These are phyloP conservation scores for Plasmopara viticola DNA, from an alignment of 352 stramenopile genomes.

Conservation along the genomic window DNA sequence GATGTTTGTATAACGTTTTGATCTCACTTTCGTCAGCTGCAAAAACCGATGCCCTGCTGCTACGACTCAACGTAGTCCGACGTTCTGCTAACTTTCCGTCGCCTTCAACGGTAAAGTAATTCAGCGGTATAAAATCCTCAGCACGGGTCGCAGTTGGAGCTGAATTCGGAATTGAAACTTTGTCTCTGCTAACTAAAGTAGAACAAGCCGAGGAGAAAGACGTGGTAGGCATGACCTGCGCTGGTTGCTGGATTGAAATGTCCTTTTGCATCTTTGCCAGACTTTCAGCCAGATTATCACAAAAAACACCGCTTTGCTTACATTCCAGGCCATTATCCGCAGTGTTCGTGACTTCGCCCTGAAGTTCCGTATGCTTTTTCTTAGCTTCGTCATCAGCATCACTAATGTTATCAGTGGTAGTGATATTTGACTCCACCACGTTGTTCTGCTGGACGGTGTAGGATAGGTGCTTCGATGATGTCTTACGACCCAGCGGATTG, in stretches of 20 bases:
- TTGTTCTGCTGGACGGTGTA: constrained; percentile 34
- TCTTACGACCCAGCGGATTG: constrained; percentile 35
- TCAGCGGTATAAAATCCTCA: constrained; percentile 46
- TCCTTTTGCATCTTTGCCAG: constrained; percentile 28
- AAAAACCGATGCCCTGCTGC: constrained; percentile 22
- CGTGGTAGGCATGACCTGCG: constrained; percentile 6
- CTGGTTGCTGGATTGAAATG: constrained; percentile 17
- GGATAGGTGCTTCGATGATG: constrained; percentile 28
- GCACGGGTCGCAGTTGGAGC: constrained; percentile 1
- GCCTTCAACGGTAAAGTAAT: constrained; percentile 38
- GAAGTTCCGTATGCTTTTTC: constrained; percentile 3
- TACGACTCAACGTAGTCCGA: constrained; percentile 16
- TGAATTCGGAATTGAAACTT: not conserved
- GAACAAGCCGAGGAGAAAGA: constrained; percentile 12
- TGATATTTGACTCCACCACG: constrained; percentile 16
- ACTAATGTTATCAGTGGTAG: constrained; percentile 4
- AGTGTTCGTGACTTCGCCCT: constrained; percentile 3
- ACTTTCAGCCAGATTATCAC: constrained; percentile 18
- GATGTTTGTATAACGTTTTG: constrained; percentile 11
- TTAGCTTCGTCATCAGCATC: constrained; percentile 2
- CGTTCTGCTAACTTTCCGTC: constrained; percentile 27
- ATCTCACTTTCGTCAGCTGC: constrained; percentile 16
- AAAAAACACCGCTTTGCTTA: constrained; percentile 9
- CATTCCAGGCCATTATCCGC: not conserved
- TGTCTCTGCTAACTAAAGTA: constrained; percentile 16